These are phyloP conservation scores for Paramecium sexaurelia DNA, from an alignment of 73 alveolate species.

Conservation along the genomic window DNA sequence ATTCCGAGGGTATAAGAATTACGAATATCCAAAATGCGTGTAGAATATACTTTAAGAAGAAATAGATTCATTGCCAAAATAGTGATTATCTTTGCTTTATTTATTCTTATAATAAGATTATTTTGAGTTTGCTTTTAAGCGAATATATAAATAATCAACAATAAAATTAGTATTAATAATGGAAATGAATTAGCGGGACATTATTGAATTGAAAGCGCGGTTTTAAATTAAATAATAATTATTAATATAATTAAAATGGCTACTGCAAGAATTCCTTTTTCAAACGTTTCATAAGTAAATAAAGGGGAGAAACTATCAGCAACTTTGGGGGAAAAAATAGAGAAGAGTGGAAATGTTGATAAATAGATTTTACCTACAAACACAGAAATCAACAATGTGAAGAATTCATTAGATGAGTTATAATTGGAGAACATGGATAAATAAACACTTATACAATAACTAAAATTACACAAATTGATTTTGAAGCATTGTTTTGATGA, in stretches of 20 bases:
- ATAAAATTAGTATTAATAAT: not conserved
- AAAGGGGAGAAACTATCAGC: not conserved
- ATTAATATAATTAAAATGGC: not conserved
- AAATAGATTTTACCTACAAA: not conserved
- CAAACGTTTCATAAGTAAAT: not conserved
- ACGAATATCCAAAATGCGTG: slow-evolving; percentile 46
- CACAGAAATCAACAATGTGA: not conserved
- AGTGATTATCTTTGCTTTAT: not conserved
- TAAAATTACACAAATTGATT: slow-evolving; percentile 6
- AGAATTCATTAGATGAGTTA: not conserved
- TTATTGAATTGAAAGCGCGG: not conserved
- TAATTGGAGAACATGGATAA: not conserved
- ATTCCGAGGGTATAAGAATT: slow-evolving; percentile 25
- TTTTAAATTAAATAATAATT: not conserved
- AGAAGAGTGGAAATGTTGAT: not conserved
- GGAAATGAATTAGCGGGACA: not conserved
- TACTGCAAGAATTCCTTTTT: not conserved
- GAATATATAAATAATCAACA: not conserved
- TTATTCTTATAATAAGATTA: not conserved
- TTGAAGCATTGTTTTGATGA: slow-evolving; percentile 18
- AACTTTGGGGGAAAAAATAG: not conserved
- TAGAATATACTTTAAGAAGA: slow-evolving; percentile 7
- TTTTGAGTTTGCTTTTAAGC: not conserved
- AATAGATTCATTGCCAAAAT: not conserved
- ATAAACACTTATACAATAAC: not conserved